phyloP scores from a whole-genome alignment of 2,329 filamentous ascomycete species.

The Zopfia rhizophila region DNA sequence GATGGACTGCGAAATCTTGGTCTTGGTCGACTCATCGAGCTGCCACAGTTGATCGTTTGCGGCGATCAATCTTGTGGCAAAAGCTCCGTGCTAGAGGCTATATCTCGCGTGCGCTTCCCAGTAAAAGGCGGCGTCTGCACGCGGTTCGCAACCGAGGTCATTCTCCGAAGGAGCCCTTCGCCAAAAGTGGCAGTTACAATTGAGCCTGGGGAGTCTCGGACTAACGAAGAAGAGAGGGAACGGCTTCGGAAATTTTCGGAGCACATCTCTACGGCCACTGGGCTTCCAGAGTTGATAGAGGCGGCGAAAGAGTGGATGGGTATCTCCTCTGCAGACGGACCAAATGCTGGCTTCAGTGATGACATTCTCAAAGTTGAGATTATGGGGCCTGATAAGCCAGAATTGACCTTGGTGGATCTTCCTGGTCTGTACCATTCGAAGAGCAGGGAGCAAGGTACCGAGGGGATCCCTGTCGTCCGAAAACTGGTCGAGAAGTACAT shows the following conservation, averaged over 20 bases:
- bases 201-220: constrained; percentile 45
- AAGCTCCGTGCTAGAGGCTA: constrained; percentile 72
- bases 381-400: constrained; percentile 48
- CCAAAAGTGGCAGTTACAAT: constrained; percentile 47
- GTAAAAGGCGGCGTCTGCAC: constrained; percentile 67
- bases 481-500: constrained; percentile 41
- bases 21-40: constrained; percentile 44
- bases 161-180: constrained; percentile 45
- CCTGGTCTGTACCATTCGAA: constrained; percentile 56
- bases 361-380: constrained; percentile 58
- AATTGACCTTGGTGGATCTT: constrained; percentile 57
- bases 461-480: constrained; percentile 34
- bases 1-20: constrained; percentile 64
- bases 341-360: constrained; percentile 46
- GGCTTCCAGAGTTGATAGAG: constrained; percentile 62
- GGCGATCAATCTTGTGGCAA: constrained; percentile 72
- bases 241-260: constrained; percentile 51
- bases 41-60: constrained; percentile 60
- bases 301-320: constrained; percentile 65
- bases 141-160: constrained; percentile 66
- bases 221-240: constrained; percentile 38
- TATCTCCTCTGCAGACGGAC: constrained; percentile 28
- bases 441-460: constrained; percentile 33
- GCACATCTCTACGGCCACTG: constrained; percentile 49
- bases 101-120: constrained; percentile 70